Conservation (phyloP, 1,284 basidiomycete genomes). For the Gymnopus androsaceus region DNA sequence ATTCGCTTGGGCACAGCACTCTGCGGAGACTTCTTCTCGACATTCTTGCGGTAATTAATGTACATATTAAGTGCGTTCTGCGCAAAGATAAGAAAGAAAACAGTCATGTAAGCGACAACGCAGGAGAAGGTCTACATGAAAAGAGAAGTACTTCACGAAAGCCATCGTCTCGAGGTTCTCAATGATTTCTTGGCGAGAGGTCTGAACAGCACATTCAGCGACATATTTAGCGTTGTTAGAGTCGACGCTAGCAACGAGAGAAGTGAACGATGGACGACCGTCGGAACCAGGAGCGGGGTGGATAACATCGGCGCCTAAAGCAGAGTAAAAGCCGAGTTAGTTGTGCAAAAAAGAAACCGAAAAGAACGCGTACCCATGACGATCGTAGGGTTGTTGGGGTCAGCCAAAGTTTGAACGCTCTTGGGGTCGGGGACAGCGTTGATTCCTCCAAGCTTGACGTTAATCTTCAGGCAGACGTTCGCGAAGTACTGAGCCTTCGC, state of each 20-base stretch:
- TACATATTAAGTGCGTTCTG: slow-evolving; percentile 59
- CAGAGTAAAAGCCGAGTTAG: slow-evolving; percentile 4
- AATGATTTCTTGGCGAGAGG: slow-evolving; percentile 73
- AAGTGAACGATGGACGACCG: slow-evolving; percentile 74
- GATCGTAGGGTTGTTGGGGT: slow-evolving; percentile 71
- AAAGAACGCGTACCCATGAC: slow-evolving; percentile 58
- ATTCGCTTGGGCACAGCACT: slow-evolving; percentile 57
- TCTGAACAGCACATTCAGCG: slow-evolving; percentile 63
- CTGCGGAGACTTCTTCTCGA: slow-evolving; percentile 52
- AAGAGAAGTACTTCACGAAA: too few relatives aligned
- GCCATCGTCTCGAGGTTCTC: slow-evolving; percentile 67
- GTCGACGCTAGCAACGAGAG: slow-evolving; percentile 75
- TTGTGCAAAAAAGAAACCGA: not conserved
- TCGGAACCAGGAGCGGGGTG: slow-evolving; percentile 64
- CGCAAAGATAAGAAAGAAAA: not conserved
- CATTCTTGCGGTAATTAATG: slow-evolving; percentile 49
- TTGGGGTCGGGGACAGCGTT: slow-evolving; percentile 70
- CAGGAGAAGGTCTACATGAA: too few relatives aligned
- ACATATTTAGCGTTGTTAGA: slow-evolving; percentile 59
- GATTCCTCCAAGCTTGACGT: slow-evolving; percentile 80
- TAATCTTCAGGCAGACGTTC: slow-evolving; percentile 76
- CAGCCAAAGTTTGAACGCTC: slow-evolving; percentile 61
- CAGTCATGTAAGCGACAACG: not conserved
- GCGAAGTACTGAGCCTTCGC: slow-evolving; percentile 76
- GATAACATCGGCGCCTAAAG: slow-evolving; percentile 70